phyloP scores from a whole-genome alignment of 768 basidiomycete species.

The Gloeopeniophorella convolvens region DNA sequence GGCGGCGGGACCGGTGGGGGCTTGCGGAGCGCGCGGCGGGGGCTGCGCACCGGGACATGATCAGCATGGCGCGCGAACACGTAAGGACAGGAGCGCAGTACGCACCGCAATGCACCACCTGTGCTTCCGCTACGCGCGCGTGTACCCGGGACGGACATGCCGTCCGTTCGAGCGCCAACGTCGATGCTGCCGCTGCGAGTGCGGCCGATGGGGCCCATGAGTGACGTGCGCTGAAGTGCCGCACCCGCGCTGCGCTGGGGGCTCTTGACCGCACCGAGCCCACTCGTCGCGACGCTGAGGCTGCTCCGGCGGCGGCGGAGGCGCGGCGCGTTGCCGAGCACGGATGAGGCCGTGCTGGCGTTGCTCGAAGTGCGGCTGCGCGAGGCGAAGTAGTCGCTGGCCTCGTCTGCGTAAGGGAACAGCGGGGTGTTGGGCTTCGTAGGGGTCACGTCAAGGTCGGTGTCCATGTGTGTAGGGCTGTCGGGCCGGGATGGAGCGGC shows the following conservation, averaged over 20 bases:
- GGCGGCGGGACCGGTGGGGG: slow-evolving; percentile 18
- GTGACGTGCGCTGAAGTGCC: slow-evolving; percentile 45
- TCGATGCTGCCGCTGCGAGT: slow-evolving; percentile 16
- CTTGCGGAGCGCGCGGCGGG: slow-evolving; percentile 18
- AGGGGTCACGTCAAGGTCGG: slow-evolving; percentile 33
- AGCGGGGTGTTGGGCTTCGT: slow-evolving; percentile 25
- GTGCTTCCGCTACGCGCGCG: slow-evolving; percentile 17
- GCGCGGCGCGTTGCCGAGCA: slow-evolving; percentile 27
- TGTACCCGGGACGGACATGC: background rate
- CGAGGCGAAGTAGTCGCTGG: slow-evolving; percentile 27
- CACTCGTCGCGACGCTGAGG: slow-evolving; percentile 45
- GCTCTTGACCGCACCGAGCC: slow-evolving; percentile 53
- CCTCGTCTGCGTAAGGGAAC: slow-evolving; percentile 23
- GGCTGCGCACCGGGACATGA: background rate
- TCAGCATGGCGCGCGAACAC: background rate
- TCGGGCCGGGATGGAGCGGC: slow-evolving; percentile 19
- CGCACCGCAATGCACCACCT: slow-evolving; percentile 15
- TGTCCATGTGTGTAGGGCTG: slow-evolving; percentile 31
- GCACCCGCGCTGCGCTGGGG: slow-evolving; percentile 44
- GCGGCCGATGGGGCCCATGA: slow-evolving; percentile 27
- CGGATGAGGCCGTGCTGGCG: slow-evolving; percentile 20
- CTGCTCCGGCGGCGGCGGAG: slow-evolving; percentile 61
- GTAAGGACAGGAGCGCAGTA: background rate
- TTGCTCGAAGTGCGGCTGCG: slow-evolving; percentile 24
- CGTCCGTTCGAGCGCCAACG: background rate